Conservation (phyloP, 129 eudicot genomes). For the Lactuca sativa region DNA sequence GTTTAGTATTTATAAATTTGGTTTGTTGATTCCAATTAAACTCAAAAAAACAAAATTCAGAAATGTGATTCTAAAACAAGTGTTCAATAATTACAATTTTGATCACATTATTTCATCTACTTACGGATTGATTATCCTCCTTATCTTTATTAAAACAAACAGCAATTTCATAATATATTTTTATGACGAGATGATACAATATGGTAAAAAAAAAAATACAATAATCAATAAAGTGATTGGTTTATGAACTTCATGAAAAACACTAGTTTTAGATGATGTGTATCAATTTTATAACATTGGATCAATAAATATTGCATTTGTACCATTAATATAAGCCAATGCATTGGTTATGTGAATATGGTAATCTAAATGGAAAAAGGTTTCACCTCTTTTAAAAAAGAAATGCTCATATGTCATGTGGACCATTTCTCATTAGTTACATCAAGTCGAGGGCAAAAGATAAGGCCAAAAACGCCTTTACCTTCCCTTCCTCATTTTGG, state of each 20-base stretch:
- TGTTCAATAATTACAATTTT: conserved; percentile 21
- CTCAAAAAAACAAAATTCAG: conserved; percentile 5
- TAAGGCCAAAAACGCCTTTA: conserved; percentile 37
- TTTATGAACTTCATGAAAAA: background rate
- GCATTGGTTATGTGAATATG: background rate
- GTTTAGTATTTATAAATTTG: conserved; percentile 41
- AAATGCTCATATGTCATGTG: conserved; percentile 32
- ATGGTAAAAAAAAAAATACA: background rate
- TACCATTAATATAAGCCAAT: background rate
- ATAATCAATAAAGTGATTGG: no score
- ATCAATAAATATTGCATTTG: no score
- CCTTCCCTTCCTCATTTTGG: conserved; percentile 21
- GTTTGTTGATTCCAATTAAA: conserved; percentile 35
- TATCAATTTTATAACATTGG: no score
- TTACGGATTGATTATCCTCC: background rate
- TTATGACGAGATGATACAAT: background rate
- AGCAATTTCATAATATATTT: no score
- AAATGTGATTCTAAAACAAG: conserved; percentile 13
- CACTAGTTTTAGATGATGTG: background rate
- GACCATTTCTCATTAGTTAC: conserved; percentile 16
- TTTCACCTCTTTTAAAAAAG: conserved; percentile 21
- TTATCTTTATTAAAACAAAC: background rate
- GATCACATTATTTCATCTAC: conserved; percentile 4
- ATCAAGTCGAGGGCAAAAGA: conserved; percentile 30
- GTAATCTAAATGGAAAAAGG: conserved; percentile 23